Conservation (phyloP, 768 basidiomycete genomes). For the Chalciporus sphaerocephalus region DNA sequence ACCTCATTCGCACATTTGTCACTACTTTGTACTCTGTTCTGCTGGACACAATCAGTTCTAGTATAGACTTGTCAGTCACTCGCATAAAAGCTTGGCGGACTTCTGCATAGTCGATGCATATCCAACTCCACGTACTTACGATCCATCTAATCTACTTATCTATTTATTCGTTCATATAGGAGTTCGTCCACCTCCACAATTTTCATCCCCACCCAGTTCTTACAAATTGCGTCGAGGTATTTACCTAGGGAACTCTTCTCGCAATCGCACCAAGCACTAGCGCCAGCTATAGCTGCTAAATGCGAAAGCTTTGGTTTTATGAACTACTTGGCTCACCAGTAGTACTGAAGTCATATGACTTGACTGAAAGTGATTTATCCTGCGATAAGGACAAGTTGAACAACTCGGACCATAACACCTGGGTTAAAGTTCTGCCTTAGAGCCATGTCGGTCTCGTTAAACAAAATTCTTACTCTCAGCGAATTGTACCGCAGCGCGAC, state of each 20-base stretch:
- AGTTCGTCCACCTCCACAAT: too few relatives aligned
- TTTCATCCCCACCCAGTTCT: too few relatives aligned
- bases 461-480: slow-evolving; percentile 52
- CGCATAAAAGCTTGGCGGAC: background rate
- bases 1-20: slow-evolving; percentile 3
- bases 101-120: slow-evolving; percentile 10
- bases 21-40: slow-evolving; percentile 9
- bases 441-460: slow-evolving; percentile 27
- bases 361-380: background rate
- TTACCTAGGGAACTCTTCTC: too few relatives aligned
- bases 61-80: background rate
- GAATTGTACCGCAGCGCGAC: slow-evolving; percentile 45
- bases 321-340: background rate
- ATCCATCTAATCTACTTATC: background rate
- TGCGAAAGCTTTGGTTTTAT: too few relatives aligned
- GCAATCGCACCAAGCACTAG: too few relatives aligned
- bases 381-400: background rate
- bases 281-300: too few relatives aligned
- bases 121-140: background rate
- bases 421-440: slow-evolving; percentile 12
- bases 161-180: too few relatives aligned
- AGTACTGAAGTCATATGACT: too few relatives aligned
- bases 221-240: too few relatives aligned
- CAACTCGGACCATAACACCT: background rate
- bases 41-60: background rate